These are phyloP conservation scores for Venustampulla echinocandica DNA, from an alignment of 495 filamentous ascomycete species.

Conservation along the genomic window DNA sequence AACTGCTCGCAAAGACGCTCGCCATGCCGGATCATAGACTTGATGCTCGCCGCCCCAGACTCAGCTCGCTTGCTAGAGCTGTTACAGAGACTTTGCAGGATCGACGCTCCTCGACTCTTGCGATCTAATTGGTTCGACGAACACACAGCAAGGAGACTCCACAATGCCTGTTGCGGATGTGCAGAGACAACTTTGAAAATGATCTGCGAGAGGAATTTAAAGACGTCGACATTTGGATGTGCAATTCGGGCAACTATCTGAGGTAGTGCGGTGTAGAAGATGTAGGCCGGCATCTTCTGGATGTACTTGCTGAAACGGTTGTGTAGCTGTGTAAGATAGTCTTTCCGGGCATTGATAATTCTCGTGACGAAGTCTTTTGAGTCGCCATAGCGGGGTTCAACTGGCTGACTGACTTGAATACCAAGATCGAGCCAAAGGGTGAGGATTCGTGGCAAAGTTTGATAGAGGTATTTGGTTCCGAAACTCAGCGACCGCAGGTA, in stretches of 20 bases:
- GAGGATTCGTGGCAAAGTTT: conserved; percentile 80
- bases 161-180: conserved; percentile 87
- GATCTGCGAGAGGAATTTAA: conserved; percentile 61
- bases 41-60: conserved; percentile 42
- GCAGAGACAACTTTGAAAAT: conserved; percentile 70
- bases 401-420: conserved; percentile 55
- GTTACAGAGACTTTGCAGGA: conserved; percentile 36
- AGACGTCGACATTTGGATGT: conserved; percentile 70
- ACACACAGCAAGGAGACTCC: conserved; percentile 80
- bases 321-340: conserved; percentile 63
- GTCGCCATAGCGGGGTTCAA: conserved; percentile 59
- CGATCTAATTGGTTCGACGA: conserved; percentile 45
- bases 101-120: conserved; percentile 39
- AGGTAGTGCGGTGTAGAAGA: conserved; percentile 85
- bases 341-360: conserved; percentile 34
- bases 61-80: conserved; percentile 30
- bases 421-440: conserved; percentile 94
- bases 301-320: conserved; percentile 64
- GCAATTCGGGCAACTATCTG: conserved; percentile 90
- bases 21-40: conserved; percentile 60
- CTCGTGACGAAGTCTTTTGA: conserved; percentile 45
- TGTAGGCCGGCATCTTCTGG: conserved; percentile 67
- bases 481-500: conserved; percentile 73
- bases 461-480: conserved; percentile 90
- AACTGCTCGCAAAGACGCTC: conserved; percentile 80